Conservation (phyloP, 2,329 filamentous ascomycete species). For the Monilinia fructigena region DNA sequence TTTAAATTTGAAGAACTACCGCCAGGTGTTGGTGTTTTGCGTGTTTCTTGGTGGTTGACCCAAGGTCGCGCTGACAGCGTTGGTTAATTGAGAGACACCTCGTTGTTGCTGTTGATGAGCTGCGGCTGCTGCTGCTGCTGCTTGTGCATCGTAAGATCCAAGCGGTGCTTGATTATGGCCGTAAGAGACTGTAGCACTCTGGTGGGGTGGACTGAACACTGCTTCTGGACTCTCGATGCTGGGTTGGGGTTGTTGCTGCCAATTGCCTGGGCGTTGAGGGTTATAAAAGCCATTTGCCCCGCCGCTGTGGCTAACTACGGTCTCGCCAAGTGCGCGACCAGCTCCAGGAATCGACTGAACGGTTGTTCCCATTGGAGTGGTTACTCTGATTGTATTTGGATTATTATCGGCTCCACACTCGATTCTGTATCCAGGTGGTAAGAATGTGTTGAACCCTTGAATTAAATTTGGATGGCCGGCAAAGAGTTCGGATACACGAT, state of each 20-base stretch:
- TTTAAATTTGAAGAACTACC: constrained; percentile 57
- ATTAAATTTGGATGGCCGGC: constrained; percentile 93
- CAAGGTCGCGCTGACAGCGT: constrained; percentile 49
- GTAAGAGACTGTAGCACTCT: constrained; percentile 50
- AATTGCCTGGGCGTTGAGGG: constrained; percentile 45
- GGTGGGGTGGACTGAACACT: constrained; percentile 58
- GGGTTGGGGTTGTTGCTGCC: constrained; percentile 56
- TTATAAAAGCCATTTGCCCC: constrained; percentile 44
- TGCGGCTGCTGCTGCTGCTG: constrained; percentile 43
- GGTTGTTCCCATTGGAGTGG: constrained; percentile 95
- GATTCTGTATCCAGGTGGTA: constrained; percentile 93
- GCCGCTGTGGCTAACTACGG: constrained; percentile 31
- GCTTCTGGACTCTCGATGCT: constrained; percentile 63
- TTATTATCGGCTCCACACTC: constrained; percentile 93
- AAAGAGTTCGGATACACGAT: constrained; percentile 91
- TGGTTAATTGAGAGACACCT: constrained; percentile 64
- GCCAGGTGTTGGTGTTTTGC: constrained; percentile 58
- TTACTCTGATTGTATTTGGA: constrained; percentile 93
- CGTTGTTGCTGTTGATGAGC: constrained; percentile 63
- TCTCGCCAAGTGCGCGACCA: constrained; percentile 45
- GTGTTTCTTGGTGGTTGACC: constrained; percentile 51
- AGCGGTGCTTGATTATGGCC: constrained; percentile 42
- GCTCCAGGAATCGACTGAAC: constrained; percentile 74
- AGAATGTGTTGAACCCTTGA: constrained; percentile 96
- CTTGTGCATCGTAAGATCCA: constrained; percentile 45